Percentiles rank a stretch among this genome's conserved stretches.
These are phyloP conservation scores for Aspergillus brunneoviolaceus DNA, from an alignment of 2,329 filamentous ascomycete species.

Conservation along the genomic window DNA sequence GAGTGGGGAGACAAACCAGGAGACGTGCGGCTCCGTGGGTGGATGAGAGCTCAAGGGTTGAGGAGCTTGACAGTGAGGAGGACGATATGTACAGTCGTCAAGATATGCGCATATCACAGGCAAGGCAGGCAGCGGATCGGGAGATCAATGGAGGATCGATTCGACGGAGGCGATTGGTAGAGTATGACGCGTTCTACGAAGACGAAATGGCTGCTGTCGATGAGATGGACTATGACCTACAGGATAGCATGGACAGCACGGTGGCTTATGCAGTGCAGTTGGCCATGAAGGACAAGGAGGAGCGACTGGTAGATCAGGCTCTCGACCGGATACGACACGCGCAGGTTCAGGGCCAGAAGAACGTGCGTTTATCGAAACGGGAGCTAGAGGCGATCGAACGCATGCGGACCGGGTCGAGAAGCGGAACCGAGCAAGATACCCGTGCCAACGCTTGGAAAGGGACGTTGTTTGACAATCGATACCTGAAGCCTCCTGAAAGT, in stretches of 20 bases:
- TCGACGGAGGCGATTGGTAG: slow-evolving; percentile 37
- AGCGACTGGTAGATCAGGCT: slow-evolving; percentile 73
- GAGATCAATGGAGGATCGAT: slow-evolving; percentile 29
- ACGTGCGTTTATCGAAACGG: slow-evolving; percentile 75
- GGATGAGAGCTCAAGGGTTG: slow-evolving; percentile 44
- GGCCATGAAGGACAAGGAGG: slow-evolving; percentile 65
- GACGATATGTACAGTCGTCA: slow-evolving; percentile 39
- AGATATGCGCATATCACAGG: slow-evolving; percentile 22
- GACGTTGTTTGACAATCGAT: slow-evolving; percentile 10
- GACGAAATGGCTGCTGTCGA: slow-evolving; percentile 44
- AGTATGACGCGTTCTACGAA: slow-evolving; percentile 48
- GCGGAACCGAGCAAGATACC: slow-evolving; percentile 19
- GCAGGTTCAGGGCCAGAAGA: slow-evolving; percentile 70
- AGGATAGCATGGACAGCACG: slow-evolving; percentile 52
- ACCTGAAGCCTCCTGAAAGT: slow-evolving; percentile 25
- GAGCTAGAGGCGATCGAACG: slow-evolving; percentile 80
- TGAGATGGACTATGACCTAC: slow-evolving; percentile 53
- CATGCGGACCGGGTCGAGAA: slow-evolving; percentile 57
- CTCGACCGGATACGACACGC: slow-evolving; percentile 77
- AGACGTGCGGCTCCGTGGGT: slow-evolving; percentile 54
- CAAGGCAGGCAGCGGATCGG: slow-evolving; percentile 36
- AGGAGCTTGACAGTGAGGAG: slow-evolving; percentile 41
- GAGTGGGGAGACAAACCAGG: slow-evolving; percentile 62
- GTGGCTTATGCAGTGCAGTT: slow-evolving; percentile 52
- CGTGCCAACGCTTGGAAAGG: slow-evolving; percentile 14